Conservation (phyloP, 306 rosid species). For the Corylus heterophylla region DNA sequence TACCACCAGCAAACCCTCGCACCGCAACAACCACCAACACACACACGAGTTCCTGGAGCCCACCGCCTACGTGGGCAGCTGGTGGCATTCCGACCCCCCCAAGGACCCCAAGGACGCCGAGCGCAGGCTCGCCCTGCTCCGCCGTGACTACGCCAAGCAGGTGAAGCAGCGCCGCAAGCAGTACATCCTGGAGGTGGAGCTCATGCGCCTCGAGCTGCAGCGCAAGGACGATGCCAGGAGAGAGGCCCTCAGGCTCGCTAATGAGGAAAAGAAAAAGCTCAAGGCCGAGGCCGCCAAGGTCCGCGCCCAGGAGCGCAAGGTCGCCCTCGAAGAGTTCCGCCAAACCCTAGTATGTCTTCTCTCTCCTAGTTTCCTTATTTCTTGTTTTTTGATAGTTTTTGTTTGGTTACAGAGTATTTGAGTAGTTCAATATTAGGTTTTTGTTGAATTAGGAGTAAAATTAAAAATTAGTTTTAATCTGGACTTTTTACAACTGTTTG, state of each 20-base stretch:
- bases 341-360: constrained; percentile 38
- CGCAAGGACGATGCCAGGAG: constrained; percentile 45
- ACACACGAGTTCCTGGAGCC: constrained; percentile 41
- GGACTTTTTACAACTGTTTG: neutral
- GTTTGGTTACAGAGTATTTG: constrained; percentile 4
- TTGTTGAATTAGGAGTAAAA: neutral
- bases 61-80: constrained; percentile 39
- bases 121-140: constrained; percentile 43
- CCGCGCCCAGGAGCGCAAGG: constrained; percentile 47
- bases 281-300: constrained; percentile 48
- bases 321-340: constrained; percentile 46
- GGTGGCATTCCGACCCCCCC: constrained; percentile 36
- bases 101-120: constrained; percentile 47
- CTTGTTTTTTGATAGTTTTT: neutral
- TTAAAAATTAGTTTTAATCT: neutral
- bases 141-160: constrained; percentile 51
- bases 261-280: constrained; percentile 49
- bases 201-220: constrained; percentile 49
- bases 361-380: neutral
- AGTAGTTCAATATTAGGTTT: neutral
- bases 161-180: constrained; percentile 47
- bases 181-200: constrained; percentile 47
- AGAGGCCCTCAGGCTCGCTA: constrained; percentile 49
- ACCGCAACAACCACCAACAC: constrained; percentile 36
- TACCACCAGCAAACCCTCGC: constrained; percentile 31